phyloP scores from a whole-genome alignment of 2,329 filamentous ascomycete species.

The Polychaeton citri region DNA sequence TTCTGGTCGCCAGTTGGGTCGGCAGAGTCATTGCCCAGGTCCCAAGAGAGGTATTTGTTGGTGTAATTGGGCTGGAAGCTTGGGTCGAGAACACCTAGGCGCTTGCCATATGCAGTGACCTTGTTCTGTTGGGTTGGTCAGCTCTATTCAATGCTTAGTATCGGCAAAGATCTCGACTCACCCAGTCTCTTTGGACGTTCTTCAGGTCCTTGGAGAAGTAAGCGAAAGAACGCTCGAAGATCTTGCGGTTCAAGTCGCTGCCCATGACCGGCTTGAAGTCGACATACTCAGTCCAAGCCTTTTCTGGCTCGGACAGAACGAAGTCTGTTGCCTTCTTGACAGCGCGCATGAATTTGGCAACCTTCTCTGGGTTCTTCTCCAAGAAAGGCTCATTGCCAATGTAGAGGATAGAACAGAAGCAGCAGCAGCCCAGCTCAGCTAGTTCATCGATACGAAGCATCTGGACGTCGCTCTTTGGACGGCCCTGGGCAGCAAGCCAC shows the following conservation, averaged over 20 bases:
- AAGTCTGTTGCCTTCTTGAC: slow-evolving; percentile 64
- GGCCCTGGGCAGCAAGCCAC: slow-evolving; percentile 53
- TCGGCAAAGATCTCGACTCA: not conserved
- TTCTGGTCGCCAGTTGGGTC: slow-evolving; percentile 64
- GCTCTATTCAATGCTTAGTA: not conserved
- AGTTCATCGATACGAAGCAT: slow-evolving; percentile 75
- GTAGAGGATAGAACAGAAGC: slow-evolving; percentile 72
- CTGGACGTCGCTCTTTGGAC: slow-evolving; percentile 54
- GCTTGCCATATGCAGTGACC: slow-evolving; percentile 64
- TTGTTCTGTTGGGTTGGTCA: slow-evolving; percentile 30
- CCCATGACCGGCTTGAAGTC: slow-evolving; percentile 61
- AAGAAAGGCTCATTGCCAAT: slow-evolving; percentile 65
- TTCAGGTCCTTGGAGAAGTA: slow-evolving; percentile 64
- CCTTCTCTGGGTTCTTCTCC: slow-evolving; percentile 50
- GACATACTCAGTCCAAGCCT: slow-evolving; percentile 55
- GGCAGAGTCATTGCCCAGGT: slow-evolving; percentile 47
- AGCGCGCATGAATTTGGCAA: slow-evolving; percentile 54
- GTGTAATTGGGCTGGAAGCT: slow-evolving; percentile 61
- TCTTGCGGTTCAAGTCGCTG: slow-evolving; percentile 57
- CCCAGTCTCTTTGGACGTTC: slow-evolving; percentile 63
- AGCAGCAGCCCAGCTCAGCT: slow-evolving; percentile 68
- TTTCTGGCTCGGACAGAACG: slow-evolving; percentile 49
- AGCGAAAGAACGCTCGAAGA: slow-evolving; percentile 65
- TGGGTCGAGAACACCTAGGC: slow-evolving; percentile 52
- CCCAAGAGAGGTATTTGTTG: slow-evolving; percentile 56